Evolutionary conservation across 352 stramenopile species (phyloP), one percentile per base, ranked within the genome.

Genomic region (Globisporangium ultimum): DNA sequence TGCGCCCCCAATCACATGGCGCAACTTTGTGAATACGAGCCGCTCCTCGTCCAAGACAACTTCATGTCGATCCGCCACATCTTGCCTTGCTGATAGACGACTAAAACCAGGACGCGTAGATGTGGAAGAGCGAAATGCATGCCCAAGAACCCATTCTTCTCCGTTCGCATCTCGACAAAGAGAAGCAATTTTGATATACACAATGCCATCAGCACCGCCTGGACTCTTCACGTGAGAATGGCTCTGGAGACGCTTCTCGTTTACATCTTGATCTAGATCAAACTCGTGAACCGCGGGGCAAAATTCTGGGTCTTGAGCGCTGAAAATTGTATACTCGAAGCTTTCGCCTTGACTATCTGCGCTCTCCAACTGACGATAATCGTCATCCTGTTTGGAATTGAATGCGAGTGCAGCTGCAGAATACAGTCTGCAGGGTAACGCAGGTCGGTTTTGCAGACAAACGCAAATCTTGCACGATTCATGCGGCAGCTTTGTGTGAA

Each of bases 381-480:
- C 24, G 2, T 32, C 24, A 32, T 32, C 24, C 24, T 5, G 28
- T 28, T 55, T 17, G 9, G 22, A 17, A 38, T 21, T 48, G 18
- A 58, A 13, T 8, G 54, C n/a, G 24, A 58, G n/a, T 4, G 40
- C 60, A 17, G 64, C 55, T 15, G 54, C 24, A 3, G 54, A 58
- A 40, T 64, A 63, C 14, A 64, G 24, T 20, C 58, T 40, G 64
- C 59, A 75, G 2, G 71, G 71, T 0, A 64, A 50, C 4, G 24
- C 20, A n/a, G 69, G 71, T 15, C 55, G 49, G 21, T 49, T 63
- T 41, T 70, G 48, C 28, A 71, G 61, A 5, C 76, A 43, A 55
- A 66, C 64, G 36, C 71, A 80, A 15, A 49, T 11, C 0, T 40
- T 63, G 38, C 74, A 80, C 9, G 32, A 21, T 32, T 15, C 15